phyloP scores from a whole-genome alignment of 2,329 filamentous ascomycete species.

The Trichoderma gracile region DNA sequence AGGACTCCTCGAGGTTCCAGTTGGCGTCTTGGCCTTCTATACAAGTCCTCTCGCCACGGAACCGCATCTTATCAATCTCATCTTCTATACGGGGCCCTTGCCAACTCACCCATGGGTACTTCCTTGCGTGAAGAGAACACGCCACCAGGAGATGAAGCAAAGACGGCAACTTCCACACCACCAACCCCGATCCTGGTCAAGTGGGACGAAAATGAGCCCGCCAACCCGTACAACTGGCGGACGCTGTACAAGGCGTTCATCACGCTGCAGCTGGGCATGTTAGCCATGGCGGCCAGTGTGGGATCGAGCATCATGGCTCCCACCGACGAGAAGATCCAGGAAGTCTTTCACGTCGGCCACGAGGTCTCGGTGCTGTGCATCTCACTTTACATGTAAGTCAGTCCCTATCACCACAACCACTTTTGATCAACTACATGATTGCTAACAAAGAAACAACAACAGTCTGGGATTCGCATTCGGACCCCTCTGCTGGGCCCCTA shows the following conservation, averaged over 20 bases:
- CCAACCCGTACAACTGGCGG: constrained; percentile 3
- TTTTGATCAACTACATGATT: neutral
- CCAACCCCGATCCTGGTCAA: constrained; percentile 6
- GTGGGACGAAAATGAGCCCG: constrained; percentile 10
- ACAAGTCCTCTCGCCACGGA: no score
- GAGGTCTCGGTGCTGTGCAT: constrained; percentile 7
- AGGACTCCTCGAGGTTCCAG: neutral
- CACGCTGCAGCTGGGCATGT: neutral
- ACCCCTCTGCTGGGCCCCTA: constrained; percentile 54
- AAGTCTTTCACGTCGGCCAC: neutral
- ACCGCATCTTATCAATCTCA: neutral
- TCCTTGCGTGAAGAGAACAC: neutral
- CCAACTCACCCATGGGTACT: neutral
- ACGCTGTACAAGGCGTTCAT: neutral
- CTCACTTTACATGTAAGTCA: constrained; percentile 5
- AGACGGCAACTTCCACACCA: no score
- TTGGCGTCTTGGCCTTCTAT: no score
- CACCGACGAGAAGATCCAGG: neutral
- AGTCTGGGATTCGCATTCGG: constrained; percentile 54
- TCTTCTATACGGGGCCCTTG: neutral
- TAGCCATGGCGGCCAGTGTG: constrained; percentile 8
- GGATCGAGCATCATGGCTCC: constrained; percentile 13
- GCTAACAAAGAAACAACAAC: neutral
- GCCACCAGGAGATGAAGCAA: neutral
- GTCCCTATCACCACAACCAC: neutral